Evolutionary conservation across 2,329 filamentous ascomycete species (phyloP).

Genomic region (Aspergillus glaucus): DNA sequence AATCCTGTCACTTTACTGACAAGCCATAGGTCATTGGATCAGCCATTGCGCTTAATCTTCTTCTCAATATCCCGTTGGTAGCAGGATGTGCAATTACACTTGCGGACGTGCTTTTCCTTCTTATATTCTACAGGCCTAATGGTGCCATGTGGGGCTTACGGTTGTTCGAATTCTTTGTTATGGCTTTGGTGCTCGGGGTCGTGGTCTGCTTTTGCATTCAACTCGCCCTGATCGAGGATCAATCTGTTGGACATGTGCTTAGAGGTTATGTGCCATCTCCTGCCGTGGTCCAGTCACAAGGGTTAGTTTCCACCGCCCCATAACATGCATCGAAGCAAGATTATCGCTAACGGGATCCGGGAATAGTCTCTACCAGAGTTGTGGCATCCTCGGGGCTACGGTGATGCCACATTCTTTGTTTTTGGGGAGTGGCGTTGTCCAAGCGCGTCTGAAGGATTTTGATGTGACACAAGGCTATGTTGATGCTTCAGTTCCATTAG

Average conservation of each 20-base stretch:
- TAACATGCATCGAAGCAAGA: not conserved
- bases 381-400: conserved; percentile 48
- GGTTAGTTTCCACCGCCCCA: conserved; percentile 28
- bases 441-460: conserved; percentile 47
- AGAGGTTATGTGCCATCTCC: conserved; percentile 50
- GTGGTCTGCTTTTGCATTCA: conserved; percentile 54
- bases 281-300: conserved; percentile 46
- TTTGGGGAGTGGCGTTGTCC: conserved; percentile 51
- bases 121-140: conserved; percentile 50
- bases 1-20: not conserved
- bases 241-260: conserved; percentile 48
- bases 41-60: conserved; percentile 51
- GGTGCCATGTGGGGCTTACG: conserved; percentile 47
- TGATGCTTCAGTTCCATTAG: conserved; percentile 20
- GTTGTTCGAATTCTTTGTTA: conserved; percentile 51
- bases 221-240: conserved; percentile 46
- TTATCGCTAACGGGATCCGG: conserved; percentile 5
- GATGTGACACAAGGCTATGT: conserved; percentile 38
- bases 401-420: conserved; percentile 58
- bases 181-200: conserved; percentile 49
- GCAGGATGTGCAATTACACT: conserved; percentile 53
- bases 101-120: conserved; percentile 50
- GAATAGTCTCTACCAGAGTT: conserved; percentile 47
- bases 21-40: conserved; percentile 48
- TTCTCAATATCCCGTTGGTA: conserved; percentile 49